Conservation (phyloP, 306 rosid species). For the Dalbergia cultrata region DNA sequence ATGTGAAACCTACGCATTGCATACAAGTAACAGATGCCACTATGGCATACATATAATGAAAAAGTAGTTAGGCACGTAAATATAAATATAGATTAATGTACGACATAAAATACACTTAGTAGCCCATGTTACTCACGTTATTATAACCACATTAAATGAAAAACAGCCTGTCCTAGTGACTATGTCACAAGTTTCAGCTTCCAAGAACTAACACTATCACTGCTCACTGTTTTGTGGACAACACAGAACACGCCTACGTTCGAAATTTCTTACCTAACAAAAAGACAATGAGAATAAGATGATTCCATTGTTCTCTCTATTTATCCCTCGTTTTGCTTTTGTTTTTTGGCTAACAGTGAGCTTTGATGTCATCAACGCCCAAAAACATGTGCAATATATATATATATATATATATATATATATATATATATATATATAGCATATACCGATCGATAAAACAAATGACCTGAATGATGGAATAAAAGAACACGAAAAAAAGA, state of each 20-base stretch:
- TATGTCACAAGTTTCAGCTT: background rate
- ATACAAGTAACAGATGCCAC: background rate
- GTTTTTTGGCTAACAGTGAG: background rate
- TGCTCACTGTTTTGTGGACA: conserved; percentile 7
- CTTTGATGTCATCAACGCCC: conserved; percentile 11
- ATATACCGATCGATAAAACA: background rate
- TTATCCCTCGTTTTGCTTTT: conserved; percentile 19
- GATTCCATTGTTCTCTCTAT: conserved; percentile 5
- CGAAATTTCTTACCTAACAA: conserved; percentile 46
- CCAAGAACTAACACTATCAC: background rate
- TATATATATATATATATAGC: background rate
- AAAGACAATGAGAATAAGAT: conserved; percentile 40
- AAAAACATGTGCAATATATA: background rate
- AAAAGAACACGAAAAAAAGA: no score
- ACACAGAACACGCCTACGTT: background rate
- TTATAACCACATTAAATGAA: background rate
- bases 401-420: background rate
- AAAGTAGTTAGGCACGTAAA: background rate
- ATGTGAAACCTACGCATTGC: conserved; percentile 30
- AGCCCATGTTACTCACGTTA: conserved; percentile 3
- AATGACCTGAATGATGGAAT: background rate
- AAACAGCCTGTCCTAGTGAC: background rate
- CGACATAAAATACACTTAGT: conserved; percentile 1
- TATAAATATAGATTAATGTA: background rate
- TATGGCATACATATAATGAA: background rate